Base-by-base conservation (phyloP, 2,329 filamentous ascomycete species). In the Phyllosticta citrichinensis region DNA sequence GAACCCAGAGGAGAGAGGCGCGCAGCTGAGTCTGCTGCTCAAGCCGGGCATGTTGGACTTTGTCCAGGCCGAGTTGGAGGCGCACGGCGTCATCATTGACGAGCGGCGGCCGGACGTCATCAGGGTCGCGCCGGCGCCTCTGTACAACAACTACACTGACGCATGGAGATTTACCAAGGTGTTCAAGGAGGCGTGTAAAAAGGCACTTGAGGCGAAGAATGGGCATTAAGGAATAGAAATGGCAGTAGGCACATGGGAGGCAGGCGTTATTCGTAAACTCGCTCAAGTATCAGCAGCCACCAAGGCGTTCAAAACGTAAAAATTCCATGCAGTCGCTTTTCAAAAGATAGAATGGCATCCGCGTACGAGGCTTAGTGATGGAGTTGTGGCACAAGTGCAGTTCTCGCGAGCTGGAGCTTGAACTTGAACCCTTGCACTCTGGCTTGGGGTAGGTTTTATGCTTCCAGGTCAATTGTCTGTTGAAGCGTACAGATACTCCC, bases 51-150 rank as follows among this genome's bases (percentile, higher is more conserved):
- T 94, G 57, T 74, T 96, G 60, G 89, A 93, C n/a, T 70, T 70
- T 6, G 83, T 95, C 2, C 80, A 84, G 62, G 76, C 78, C 52
- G 80, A 79, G 27, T 72, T 96, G 27, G 83, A 89, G 66, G 80
- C 83, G 12, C 81, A 83, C 1, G 88, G 87, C 1, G 85, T 94
- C 2, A 82, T 95, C 0, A 85, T 89, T 47, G 91, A 96, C 70
- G 88, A 94, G 79, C 80, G 91, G 62, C 89, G 89, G 72, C 91
- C 92, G 1, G 86, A 92, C 70, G 91, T 96, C 17, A 86, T 96
- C 57, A 80, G 91, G 1, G 85, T 95, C 1, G 90, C 91, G 1
- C 91, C 92, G 1, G 87, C 88, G 52, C 91, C 91, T 9, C 72
- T 96, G 65, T 96, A 96, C 74, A 93, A 93, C 68, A 84, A 82